A percentile compares a stretch with the other conserved stretches of the same genome.
Evolutionary conservation across 116 monocot species (phyloP).

Genomic region (Cymodocea nodosa): DNA sequence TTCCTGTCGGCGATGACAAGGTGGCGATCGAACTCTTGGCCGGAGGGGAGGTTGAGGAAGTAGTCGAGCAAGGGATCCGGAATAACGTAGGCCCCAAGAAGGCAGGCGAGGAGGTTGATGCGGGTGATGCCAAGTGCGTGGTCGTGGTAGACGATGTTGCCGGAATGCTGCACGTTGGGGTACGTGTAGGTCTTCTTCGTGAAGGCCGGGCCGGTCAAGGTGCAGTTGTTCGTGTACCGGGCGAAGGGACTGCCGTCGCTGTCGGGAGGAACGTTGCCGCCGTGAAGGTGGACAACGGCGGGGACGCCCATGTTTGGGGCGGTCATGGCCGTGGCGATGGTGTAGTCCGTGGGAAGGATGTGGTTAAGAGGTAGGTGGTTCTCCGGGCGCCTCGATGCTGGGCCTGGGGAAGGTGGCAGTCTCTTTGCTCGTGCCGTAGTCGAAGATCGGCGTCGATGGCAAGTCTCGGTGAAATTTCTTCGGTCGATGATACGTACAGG

Average conservation of each 20-base stretch:
- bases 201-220: constrained; percentile 6
- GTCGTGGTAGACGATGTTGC: constrained; percentile 86
- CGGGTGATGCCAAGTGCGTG: constrained; percentile 82
- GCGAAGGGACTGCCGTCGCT: constrained; percentile 51
- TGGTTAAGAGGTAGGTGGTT: constrained; percentile 24
- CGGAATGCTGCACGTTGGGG: constrained; percentile 58
- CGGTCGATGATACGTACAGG: too few species aligned
- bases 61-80: constrained; percentile 24
- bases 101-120: constrained; percentile 65
- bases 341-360: too few species aligned
- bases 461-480: constrained; percentile 37
- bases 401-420: constrained; percentile 29
- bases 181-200: constrained; percentile 3
- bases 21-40: constrained; percentile 32
- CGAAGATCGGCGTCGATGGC: constrained; percentile 22
- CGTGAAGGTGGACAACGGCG: constrained; percentile 21
- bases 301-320: too few species aligned
- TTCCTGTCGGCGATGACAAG: constrained; percentile 36
- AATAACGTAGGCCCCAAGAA: constrained; percentile 53
- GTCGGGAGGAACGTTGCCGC: constrained; percentile 4
- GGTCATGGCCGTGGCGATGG: too few species aligned
- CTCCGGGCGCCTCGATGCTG: constrained; percentile 25
- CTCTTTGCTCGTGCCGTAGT: constrained; percentile 10
- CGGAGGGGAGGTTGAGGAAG: constrained; percentile 36
- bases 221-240: constrained; percentile 57